Conservation (phyloP, 768 basidiomycete species). For the Boletus pseudopeckii region DNA sequence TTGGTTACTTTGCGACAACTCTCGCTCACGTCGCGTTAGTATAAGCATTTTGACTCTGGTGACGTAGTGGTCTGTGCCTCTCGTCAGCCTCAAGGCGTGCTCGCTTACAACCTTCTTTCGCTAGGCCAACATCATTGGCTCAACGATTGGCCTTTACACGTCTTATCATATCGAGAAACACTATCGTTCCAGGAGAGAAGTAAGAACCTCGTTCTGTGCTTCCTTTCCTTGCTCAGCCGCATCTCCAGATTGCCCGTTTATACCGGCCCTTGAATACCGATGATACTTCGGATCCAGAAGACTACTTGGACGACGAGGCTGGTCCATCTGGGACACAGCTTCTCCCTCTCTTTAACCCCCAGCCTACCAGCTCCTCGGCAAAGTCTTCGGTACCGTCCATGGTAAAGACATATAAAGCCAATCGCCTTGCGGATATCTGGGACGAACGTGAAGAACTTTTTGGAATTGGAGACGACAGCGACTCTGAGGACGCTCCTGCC, state of each 20-base stretch:
- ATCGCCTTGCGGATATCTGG: conserved; percentile 63
- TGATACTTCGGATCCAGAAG: conserved; percentile 49
- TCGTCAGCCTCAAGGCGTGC: conserved; percentile 9
- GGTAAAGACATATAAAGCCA: conserved; percentile 29
- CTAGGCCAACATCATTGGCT: conserved; percentile 79
- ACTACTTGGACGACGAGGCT: conserved; percentile 42
- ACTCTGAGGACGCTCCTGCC: conserved; percentile 42
- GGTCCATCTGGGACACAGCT: conserved; percentile 48
- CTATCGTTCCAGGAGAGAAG: conserved; percentile 78
- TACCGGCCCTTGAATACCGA: conserved; percentile 68
- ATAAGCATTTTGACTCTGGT: conserved; percentile 68
- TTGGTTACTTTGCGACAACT: background rate
- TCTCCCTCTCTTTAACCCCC: conserved; percentile 47
- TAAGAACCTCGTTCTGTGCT: conserved; percentile 24
- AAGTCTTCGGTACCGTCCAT: conserved; percentile 25
- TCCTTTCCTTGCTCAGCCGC: background rate
- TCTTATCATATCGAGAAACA: conserved; percentile 70
- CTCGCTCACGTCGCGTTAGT: conserved; percentile 35
- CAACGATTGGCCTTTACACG: conserved; percentile 60
- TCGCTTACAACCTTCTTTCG: conserved; percentile 7
- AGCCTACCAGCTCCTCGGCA: conserved; percentile 7
- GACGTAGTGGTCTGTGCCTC: conserved; percentile 59
- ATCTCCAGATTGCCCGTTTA: conserved; percentile 63
- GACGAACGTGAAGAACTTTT: conserved; percentile 77
- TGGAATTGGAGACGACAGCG: conserved; percentile 61